Evolutionary conservation across 129 eudicot genomes (phyloP).

Genomic region (Dittrichia graveolens): DNA sequence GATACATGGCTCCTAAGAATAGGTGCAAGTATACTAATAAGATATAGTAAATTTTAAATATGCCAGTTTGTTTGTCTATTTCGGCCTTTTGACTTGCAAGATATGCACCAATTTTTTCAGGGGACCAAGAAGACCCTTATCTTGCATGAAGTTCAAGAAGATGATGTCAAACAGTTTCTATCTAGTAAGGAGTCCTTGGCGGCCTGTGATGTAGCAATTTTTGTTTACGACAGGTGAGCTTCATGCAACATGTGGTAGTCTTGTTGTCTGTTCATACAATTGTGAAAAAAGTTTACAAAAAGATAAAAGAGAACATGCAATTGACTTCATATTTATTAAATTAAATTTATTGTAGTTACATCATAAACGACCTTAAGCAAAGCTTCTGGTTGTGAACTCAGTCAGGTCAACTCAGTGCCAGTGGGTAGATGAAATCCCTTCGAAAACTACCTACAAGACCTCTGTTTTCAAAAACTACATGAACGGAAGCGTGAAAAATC

Average conservation of each 20-base stretch:
- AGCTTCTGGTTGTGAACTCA: neutral
- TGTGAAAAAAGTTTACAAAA: neutral
- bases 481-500: neutral
- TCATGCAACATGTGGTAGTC: constrained; percentile 16
- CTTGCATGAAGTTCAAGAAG: constrained; percentile 91
- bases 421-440: neutral
- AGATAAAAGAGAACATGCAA: neutral
- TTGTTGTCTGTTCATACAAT: constrained; percentile 7
- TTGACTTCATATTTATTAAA: neutral
- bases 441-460: neutral
- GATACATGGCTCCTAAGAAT: neutral
- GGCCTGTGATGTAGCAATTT: constrained; percentile 80
- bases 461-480: neutral
- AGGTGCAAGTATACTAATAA: constrained; percentile 16
- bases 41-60: neutral
- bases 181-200: constrained; percentile 77
- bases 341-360: neutral
- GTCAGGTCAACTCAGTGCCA: neutral
- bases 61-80: neutral
- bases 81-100: constrained; percentile 14
- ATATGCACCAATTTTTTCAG: constrained; percentile 41
- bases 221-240: constrained; percentile 80
- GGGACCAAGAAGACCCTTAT: constrained; percentile 82
- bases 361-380: neutral
- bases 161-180: constrained; percentile 60